A percentile compares a stretch with the other conserved stretches of the same genome.
Evolutionary conservation across 768 basidiomycete species (phyloP).

Genomic region (Tephrocybe sp.): DNA sequence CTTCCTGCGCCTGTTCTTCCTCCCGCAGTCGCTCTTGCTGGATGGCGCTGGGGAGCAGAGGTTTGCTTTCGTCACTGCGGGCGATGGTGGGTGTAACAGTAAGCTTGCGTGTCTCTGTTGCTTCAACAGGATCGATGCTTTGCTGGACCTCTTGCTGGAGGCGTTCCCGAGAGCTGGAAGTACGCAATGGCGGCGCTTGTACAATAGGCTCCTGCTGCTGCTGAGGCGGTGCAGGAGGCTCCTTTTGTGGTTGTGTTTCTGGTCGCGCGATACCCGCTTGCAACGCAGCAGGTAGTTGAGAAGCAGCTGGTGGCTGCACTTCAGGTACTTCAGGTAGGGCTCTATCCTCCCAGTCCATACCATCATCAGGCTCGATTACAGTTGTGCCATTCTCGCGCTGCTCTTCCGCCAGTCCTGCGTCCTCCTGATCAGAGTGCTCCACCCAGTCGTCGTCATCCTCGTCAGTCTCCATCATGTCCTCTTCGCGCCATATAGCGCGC

Average conservation of each 20-base stretch:
- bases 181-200: constrained; percentile 30
- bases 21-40: constrained; percentile 43
- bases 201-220: constrained; percentile 30
- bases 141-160: constrained; percentile 26
- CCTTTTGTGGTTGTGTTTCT: constrained; percentile 32
- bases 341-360: constrained; percentile 85
- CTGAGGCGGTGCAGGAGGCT: constrained; percentile 30
- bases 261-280: constrained; percentile 31
- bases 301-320: constrained; percentile 19
- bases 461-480: constrained; percentile 62
- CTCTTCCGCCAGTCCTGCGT: constrained; percentile 60
- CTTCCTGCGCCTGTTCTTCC: constrained; percentile 39
- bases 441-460: constrained; percentile 47
- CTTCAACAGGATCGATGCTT: constrained; percentile 65
- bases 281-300: constrained; percentile 33
- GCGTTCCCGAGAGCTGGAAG: constrained; percentile 49
- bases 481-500: constrained; percentile 78
- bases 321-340: constrained; percentile 42
- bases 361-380: constrained; percentile 74
- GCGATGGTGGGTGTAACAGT: constrained; percentile 79
- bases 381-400: constrained; percentile 32
- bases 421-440: constrained; percentile 70
- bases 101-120: constrained; percentile 72
- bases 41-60: constrained; percentile 30
- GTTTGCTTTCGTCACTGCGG: constrained; percentile 49